These are phyloP conservation scores for Fusarium sp. DNA, from an alignment of 2,329 filamentous ascomycete genomes.

Conservation along the genomic window DNA sequence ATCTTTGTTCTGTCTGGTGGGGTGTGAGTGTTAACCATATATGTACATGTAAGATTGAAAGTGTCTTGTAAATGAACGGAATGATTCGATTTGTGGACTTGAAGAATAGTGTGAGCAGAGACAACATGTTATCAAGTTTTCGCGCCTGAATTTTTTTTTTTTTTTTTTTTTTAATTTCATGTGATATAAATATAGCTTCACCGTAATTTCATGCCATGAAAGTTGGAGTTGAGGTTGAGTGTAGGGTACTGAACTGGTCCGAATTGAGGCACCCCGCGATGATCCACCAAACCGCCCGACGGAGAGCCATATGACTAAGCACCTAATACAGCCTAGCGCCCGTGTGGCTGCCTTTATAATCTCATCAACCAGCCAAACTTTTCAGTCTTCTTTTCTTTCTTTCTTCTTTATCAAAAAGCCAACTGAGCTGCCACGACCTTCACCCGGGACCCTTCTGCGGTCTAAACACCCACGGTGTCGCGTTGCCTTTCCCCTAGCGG, in stretches of 20 bases:
- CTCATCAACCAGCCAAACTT: conserved; percentile 41
- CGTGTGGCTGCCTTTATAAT: conserved; percentile 39
- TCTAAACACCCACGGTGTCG: conserved; percentile 64
- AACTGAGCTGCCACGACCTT: conserved; percentile 73
- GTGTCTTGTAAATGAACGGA: no score
- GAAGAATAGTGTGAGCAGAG: no score
- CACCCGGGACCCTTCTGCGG: conserved; percentile 54
- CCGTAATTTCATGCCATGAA: neutral
- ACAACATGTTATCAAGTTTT: no score
- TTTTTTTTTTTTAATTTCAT: no score
- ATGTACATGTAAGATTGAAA: no score
- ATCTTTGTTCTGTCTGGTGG: no score
- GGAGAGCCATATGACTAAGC: conserved; percentile 23
- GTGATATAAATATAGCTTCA: neutral
- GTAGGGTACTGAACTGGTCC: neutral
- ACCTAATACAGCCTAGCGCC: conserved; percentile 39
- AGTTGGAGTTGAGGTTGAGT: neutral
- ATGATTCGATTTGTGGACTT: no score
- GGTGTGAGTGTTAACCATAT: no score
- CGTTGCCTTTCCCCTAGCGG: conserved; percentile 67
- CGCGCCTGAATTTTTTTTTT: no score
- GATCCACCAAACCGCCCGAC: no score
- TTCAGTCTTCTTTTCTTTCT: conserved; percentile 52
- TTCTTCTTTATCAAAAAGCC: conserved; percentile 72
- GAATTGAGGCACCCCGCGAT: neutral